A percentile compares a stretch with the other conserved stretches of the same genome.
Conservation (phyloP, 208 protist genomes). For the Leishmania guyanensis region DNA sequence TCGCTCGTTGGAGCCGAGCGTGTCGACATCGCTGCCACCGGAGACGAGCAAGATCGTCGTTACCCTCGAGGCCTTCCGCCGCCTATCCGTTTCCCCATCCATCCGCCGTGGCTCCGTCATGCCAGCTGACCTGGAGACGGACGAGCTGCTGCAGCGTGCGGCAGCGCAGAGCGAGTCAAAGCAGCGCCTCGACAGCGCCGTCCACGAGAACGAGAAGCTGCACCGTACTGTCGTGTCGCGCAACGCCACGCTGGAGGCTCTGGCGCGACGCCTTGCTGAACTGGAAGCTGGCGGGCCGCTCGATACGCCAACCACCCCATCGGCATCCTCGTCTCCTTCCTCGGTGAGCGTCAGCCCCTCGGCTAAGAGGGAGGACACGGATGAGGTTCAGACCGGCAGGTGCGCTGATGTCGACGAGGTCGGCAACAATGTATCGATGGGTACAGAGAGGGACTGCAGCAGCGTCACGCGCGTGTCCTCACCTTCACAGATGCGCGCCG, state of each 20-base stretch:
- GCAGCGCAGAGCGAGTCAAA: conserved; percentile 32
- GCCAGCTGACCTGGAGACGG: conserved; percentile 40
- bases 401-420: conserved; percentile 9
- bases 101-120: conserved; percentile 35
- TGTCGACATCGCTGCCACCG: conserved; percentile 15
- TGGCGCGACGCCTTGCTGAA: conserved; percentile 52
- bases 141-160: conserved; percentile 34
- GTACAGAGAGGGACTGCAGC: background rate
- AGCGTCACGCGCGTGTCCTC: conserved; percentile 4
- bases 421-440: background rate
- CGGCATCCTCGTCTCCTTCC: conserved; percentile 15
- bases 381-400: background rate
- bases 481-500: background rate
- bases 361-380: background rate
- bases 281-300: conserved; percentile 46
- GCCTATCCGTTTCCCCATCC: conserved; percentile 39
- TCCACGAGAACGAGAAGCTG: conserved; percentile 41
- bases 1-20: conserved; percentile 20
- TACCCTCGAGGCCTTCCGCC: conserved; percentile 39
- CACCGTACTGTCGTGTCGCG: conserved; percentile 36
- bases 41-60: conserved; percentile 8
- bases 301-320: background rate
- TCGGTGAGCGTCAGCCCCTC: conserved; percentile 22
- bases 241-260: conserved; percentile 48
- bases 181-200: conserved; percentile 42